phyloP scores from a whole-genome alignment of 768 basidiomycete genomes.

The Suillus decipiens region DNA sequence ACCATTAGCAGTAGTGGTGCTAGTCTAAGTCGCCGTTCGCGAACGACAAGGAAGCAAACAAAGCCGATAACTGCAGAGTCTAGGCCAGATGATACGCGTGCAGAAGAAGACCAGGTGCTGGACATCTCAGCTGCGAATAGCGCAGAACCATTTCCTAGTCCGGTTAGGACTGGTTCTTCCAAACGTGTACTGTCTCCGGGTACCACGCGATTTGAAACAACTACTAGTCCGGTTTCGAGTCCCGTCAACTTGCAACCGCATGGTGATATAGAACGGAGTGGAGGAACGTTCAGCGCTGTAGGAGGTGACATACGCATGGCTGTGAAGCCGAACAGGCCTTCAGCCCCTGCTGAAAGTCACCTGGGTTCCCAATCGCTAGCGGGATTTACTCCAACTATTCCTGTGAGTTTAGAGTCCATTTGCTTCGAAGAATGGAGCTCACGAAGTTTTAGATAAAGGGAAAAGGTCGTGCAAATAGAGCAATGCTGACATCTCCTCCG shows the following conservation, averaged over 20 bases:
- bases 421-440: not conserved
- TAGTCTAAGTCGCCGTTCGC: slow-evolving; percentile 51
- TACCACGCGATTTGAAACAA: slow-evolving; percentile 19
- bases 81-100: slow-evolving; percentile 21
- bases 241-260: slow-evolving; percentile 15
- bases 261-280: slow-evolving; percentile 26
- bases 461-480: slow-evolving; percentile 35
- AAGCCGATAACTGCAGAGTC: slow-evolving; percentile 45
- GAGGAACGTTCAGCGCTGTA: slow-evolving; percentile 24
- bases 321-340: slow-evolving; percentile 14
- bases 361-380: slow-evolving; percentile 1
- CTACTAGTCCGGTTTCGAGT: slow-evolving; percentile 14
- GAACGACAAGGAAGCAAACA: slow-evolving; percentile 53
- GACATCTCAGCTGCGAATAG: slow-evolving; percentile 32
- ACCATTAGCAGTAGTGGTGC: slow-evolving; percentile 50
- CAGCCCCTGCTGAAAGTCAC: slow-evolving; percentile 15
- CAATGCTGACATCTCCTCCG: slow-evolving; percentile 37
- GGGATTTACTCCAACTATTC: not conserved
- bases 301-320: slow-evolving; percentile 15
- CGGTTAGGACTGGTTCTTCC: slow-evolving; percentile 13
- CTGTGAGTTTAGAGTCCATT: not conserved
- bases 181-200: slow-evolving; percentile 13
- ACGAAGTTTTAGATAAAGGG: slow-evolving; percentile 33
- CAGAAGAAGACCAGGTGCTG: slow-evolving; percentile 24
- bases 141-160: slow-evolving; percentile 8